phyloP scores from a whole-genome alignment of 106 monocot species.

The Allium cepa region DNA sequence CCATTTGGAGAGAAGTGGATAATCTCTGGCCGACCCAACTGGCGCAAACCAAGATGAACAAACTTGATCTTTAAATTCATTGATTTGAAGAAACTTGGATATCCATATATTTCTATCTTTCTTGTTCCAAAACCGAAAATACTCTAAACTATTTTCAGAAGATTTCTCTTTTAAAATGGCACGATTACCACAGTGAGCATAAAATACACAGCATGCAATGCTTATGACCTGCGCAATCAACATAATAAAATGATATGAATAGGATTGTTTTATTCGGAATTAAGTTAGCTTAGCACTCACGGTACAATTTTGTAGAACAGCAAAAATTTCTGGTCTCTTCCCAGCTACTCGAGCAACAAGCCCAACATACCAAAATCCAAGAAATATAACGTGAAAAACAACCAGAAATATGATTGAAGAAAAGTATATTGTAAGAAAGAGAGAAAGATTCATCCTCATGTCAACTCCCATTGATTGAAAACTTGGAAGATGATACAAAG shows the following conservation, averaged over 20 bases:
- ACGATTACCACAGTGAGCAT: constrained; percentile 88
- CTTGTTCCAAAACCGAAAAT: constrained; percentile 50
- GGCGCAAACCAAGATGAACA: constrained; percentile 97
- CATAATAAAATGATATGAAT: background rate
- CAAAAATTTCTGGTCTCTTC: constrained; percentile 63
- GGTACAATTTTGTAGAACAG: constrained; percentile 77
- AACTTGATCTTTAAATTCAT: constrained; percentile 83
- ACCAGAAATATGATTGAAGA: constrained; percentile 74
- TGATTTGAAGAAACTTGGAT: constrained; percentile 68
- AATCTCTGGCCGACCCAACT: constrained; percentile 86
- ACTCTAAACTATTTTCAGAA: constrained; percentile 45
- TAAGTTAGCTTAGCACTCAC: constrained; percentile 36
- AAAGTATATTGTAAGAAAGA: constrained; percentile 75
- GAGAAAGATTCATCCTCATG: constrained; percentile 92
- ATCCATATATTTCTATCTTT: constrained; percentile 62
- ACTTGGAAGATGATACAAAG: constrained; percentile 87
- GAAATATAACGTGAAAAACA: constrained; percentile 79
- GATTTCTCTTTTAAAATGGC: constrained; percentile 50
- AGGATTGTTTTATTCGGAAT: background rate
- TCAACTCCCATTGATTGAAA: constrained; percentile 99
- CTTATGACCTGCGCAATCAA: constrained; percentile 34
- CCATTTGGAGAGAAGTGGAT: constrained; percentile 82
- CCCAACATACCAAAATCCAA: constrained; percentile 88
- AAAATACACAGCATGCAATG: constrained; percentile 58
- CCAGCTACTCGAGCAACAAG: constrained; percentile 86